Evolutionary conservation across 1,284 basidiomycete genomes (phyloP).

Genomic region (Sporisorium sorghi): DNA sequence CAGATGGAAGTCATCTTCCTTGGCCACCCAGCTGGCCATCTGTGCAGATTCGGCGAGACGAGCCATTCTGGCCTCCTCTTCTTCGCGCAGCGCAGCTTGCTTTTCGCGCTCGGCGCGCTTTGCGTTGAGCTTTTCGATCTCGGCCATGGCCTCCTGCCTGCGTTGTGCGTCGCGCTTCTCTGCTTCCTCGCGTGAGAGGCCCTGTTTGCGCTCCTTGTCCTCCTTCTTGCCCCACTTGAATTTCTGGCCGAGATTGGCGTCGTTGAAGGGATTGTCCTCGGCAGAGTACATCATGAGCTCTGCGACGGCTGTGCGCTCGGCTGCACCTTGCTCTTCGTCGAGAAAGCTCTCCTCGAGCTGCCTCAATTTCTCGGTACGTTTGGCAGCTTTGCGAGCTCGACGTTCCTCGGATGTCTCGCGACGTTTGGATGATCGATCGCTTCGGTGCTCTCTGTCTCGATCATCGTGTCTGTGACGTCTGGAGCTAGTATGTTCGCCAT

Average conservation of each 20-base stretch:
- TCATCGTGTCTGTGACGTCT: slow-evolving; percentile 26
- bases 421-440: slow-evolving; percentile 27
- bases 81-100: slow-evolving; percentile 86
- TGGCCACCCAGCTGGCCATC: slow-evolving; percentile 97
- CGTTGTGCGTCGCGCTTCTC: slow-evolving; percentile 83
- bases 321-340: slow-evolving; percentile 48
- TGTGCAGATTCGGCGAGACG: slow-evolving; percentile 90
- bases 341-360: slow-evolving; percentile 36
- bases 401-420: slow-evolving; percentile 59
- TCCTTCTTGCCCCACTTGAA: slow-evolving; percentile 99
- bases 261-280: slow-evolving; percentile 95
- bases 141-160: slow-evolving; percentile 84
- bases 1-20: slow-evolving; percentile 96
- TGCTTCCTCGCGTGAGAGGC: slow-evolving; percentile 82
- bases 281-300: slow-evolving; percentile 78
- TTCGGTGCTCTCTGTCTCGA: slow-evolving; percentile 23
- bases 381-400: slow-evolving; percentile 56
- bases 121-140: slow-evolving; percentile 89
- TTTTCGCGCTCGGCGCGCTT: slow-evolving; percentile 90
- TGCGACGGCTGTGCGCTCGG: slow-evolving; percentile 57
- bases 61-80: slow-evolving; percentile 89
- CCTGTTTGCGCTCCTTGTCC: slow-evolving; percentile 91
- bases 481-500: slow-evolving; percentile 24
- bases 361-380: slow-evolving; percentile 43
- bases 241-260: slow-evolving; percentile 90